phyloP scores from a whole-genome alignment of 257 asterid species.

The Solanum verrucosum region DNA sequence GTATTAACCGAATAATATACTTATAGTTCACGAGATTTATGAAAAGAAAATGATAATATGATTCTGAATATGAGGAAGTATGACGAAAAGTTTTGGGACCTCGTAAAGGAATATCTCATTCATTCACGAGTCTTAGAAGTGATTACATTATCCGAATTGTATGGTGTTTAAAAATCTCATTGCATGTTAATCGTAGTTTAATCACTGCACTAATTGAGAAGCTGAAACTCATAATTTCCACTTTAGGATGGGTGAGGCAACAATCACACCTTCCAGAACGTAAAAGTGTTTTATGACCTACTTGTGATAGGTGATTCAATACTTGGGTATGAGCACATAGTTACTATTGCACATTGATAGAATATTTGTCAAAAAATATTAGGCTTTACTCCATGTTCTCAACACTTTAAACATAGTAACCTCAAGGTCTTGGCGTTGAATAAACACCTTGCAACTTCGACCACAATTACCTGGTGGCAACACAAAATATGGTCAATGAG shows the following conservation, averaged over 20 bases:
- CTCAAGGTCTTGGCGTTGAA: background rate
- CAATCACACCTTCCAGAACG: background rate
- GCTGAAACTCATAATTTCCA: background rate
- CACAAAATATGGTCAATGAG: background rate
- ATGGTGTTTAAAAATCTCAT: background rate
- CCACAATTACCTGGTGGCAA: background rate
- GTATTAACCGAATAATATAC: background rate
- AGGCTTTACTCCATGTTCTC: background rate
- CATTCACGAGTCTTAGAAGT: background rate
- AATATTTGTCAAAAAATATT: background rate
- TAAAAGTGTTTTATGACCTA: background rate
- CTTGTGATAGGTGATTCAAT: background rate
- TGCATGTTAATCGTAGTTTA: background rate
- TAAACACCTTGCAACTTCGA: background rate
- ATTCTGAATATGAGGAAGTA: background rate
- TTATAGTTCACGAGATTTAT: background rate
- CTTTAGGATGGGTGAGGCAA: background rate
- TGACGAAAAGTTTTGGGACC: background rate
- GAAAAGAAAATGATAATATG: background rate
- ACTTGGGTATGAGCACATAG: background rate
- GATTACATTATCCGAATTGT: background rate
- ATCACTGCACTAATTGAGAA: background rate
- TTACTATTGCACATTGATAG: background rate
- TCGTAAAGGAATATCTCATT: background rate
- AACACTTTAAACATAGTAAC: background rate